phyloP scores from a whole-genome alignment of 2,329 filamentous ascomycete genomes.

The Sporothrix variecibatus region DNA sequence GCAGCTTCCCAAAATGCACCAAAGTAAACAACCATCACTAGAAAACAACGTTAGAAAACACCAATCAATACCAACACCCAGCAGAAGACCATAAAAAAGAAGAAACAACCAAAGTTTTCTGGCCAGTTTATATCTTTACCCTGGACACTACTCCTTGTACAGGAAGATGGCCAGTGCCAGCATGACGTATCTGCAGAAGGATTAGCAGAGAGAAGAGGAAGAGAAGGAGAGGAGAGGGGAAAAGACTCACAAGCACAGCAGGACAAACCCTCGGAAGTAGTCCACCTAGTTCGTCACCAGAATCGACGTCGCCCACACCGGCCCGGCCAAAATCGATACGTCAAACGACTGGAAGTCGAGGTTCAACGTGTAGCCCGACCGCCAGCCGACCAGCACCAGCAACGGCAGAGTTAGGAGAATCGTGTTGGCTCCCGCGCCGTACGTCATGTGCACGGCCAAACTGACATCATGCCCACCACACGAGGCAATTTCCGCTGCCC shows the following conservation, averaged over 20 bases:
- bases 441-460: background rate
- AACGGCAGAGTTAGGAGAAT: background rate
- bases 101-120: background rate
- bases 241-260: background rate
- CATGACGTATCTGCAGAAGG: background rate
- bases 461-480: slow-evolving; percentile 5
- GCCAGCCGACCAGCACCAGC: slow-evolving; percentile 15
- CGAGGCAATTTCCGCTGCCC: slow-evolving; percentile 23
- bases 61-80: background rate
- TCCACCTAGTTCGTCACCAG: slow-evolving; percentile 22
- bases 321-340: slow-evolving; percentile 23
- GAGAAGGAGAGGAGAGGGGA: background rate
- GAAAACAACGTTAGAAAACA: background rate
- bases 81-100: background rate
- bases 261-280: slow-evolving; percentile 12
- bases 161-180: background rate
- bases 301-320: slow-evolving; percentile 25
- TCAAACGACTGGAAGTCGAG: slow-evolving; percentile 25
- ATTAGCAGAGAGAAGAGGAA: background rate
- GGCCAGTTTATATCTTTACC: background rate
- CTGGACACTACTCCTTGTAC: background rate
- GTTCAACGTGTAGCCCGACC: slow-evolving; percentile 17
- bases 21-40: background rate
- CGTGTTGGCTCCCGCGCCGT: background rate
- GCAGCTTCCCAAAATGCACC: background rate